Base-by-base conservation (phyloP, 169 alveolate species). In the Hepatocystis sp. region DNA sequence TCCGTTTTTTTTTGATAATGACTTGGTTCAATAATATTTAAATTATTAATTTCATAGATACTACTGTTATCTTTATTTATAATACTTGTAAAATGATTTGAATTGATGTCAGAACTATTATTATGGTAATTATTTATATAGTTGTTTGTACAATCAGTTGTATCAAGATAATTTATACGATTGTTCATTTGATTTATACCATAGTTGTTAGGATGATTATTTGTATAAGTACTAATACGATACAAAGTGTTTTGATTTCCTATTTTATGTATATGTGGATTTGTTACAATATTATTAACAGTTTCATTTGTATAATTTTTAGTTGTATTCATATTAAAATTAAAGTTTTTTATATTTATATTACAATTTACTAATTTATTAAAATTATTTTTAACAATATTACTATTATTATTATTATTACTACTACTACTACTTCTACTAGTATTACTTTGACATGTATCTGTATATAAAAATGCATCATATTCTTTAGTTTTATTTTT, bases 281-380 rank as follows among this genome's bases (percentile, higher is more conserved):
- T 28, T 39, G 4, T 39, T 67, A 34, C 23, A 58, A 13, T 15
- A 46, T 58, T 71, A 58, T 55, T 30, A 17, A 40, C 68, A n/a
- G 58, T 15, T 15, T 71, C 71, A 25, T 42, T 71, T 15, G 71
- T 3, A 27, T 56, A 71, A 28, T 49, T 58, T 25, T 71, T 76
- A 28, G 25, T 4, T n/a, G 23, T 47, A 15, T 47, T 47, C 32
- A 71, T 36, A 30, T 71, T 44, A 32, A 56, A 40, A 23, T 68
- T 40, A n/a, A 46, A 1, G 28, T 67, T 67, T 34, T 42, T 52
- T 32, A 52, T 52, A 39, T 56, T 67, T 53, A 67, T 40, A 28
- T 51, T 68, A 34, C 56, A 39, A n/a, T n/a, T n/a, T n/a, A n/a
- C n/a, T 13, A 68, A 15, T 55, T 19, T 60, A 17, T 55, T 28